These are phyloP conservation scores for Colletotrichum tropicicola DNA, from an alignment of 2,329 filamentous ascomycete genomes.

Conservation along the genomic window DNA sequence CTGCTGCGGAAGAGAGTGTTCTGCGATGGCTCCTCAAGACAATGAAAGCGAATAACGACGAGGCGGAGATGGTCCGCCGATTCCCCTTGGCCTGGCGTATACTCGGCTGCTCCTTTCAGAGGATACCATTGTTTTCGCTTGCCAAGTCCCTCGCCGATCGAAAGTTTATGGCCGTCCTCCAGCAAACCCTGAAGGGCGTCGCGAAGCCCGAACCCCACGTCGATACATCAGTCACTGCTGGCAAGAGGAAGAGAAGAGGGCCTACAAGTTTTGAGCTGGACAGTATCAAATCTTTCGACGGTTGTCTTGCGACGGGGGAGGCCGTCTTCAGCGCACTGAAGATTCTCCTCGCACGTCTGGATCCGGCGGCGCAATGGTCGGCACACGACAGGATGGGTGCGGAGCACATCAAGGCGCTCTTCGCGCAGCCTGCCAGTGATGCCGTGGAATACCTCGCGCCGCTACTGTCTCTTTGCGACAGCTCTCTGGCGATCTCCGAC, in stretches of 20 bases:
- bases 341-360: conserved; percentile 56
- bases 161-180: conserved; percentile 72
- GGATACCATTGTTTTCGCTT: conserved; percentile 75
- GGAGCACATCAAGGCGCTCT: conserved; percentile 67
- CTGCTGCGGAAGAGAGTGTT: conserved; percentile 65
- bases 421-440: conserved; percentile 58
- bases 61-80: conserved; percentile 61
- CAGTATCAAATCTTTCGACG: conserved; percentile 47
- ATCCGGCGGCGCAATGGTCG: conserved; percentile 41
- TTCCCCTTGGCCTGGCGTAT: conserved; percentile 70
- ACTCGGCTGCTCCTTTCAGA: conserved; percentile 65
- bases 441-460: conserved; percentile 54
- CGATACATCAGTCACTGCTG: conserved; percentile 37
- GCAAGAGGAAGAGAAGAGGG: conserved; percentile 57
- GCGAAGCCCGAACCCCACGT: conserved; percentile 44
- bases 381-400: conserved; percentile 60
- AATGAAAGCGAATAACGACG: conserved; percentile 56
- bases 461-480: conserved; percentile 54
- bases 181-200: conserved; percentile 70
- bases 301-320: conserved; percentile 56
- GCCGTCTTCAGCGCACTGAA: conserved; percentile 57
- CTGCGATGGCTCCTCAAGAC: conserved; percentile 71
- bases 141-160: conserved; percentile 77
- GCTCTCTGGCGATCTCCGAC: conserved; percentile 43
- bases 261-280: conserved; percentile 48